phyloP scores from a whole-genome alignment of 1,284 basidiomycete genomes.

The Fereydounia khargensis region DNA sequence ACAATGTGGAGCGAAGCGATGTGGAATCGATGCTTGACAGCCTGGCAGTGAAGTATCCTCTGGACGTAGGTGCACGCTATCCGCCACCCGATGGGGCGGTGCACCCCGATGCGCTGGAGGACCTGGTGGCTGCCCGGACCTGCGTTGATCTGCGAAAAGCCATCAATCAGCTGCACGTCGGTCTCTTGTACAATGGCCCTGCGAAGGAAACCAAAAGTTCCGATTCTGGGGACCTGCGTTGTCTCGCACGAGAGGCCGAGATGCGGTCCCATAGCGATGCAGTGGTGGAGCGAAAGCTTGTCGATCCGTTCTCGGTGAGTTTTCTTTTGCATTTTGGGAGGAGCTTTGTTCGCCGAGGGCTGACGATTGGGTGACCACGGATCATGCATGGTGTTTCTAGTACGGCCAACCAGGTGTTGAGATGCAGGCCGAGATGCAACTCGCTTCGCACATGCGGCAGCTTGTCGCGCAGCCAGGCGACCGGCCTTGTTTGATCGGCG shows the following conservation, averaged over 20 bases:
- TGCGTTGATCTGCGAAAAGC: conserved; percentile 66
- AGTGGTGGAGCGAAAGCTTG: conserved; percentile 1
- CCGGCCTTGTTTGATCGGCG: too few species aligned
- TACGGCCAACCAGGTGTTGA: neutral
- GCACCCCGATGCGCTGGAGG: neutral
- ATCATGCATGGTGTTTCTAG: too few species aligned
- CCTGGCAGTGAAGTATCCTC: conserved; percentile 2
- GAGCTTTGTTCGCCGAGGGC: neutral
- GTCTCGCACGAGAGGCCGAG: neutral
- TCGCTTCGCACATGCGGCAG: conserved; percentile 3
- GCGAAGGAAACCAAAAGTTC: neutral
- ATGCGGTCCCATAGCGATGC: neutral
- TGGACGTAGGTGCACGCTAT: neutral
- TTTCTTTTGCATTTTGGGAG: neutral
- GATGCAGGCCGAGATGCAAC: neutral
- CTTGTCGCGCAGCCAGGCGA: too few species aligned
- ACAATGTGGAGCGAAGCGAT: conserved; percentile 38
- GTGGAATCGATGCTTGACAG: conserved; percentile 39
- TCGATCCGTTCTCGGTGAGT: conserved; percentile 1
- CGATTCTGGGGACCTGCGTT: too few species aligned
- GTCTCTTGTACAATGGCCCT: conserved; percentile 4
- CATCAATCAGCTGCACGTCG: conserved; percentile 66
- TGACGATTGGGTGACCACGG: neutral
- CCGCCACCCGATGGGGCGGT: conserved; percentile 1
- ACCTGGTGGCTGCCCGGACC: neutral